Conservation (phyloP, 2,329 filamentous ascomycete species). For the Trichoderma sp. region DNA sequence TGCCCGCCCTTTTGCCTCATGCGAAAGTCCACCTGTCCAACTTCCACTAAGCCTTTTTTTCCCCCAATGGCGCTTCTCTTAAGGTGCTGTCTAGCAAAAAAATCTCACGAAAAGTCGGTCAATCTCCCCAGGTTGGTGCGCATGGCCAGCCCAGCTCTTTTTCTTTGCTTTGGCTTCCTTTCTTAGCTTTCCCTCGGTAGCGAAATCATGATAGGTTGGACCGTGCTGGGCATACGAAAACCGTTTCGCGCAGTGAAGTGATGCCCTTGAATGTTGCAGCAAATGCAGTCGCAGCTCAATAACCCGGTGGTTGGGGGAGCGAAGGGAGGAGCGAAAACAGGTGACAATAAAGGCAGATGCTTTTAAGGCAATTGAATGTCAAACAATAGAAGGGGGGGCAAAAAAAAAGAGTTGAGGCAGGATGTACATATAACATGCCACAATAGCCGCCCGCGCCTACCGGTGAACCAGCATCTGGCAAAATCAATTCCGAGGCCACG, state of each 20-base stretch:
- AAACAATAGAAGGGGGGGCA: background rate
- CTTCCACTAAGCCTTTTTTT: background rate
- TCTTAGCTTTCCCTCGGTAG: background rate
- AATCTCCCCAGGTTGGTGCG: slow-evolving; percentile 8
- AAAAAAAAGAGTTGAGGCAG: slow-evolving; percentile 1
- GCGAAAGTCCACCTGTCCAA: background rate
- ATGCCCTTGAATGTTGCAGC: background rate
- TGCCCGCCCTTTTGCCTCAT: slow-evolving; percentile 5
- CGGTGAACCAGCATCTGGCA: slow-evolving; percentile 10
- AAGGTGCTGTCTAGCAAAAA: background rate
- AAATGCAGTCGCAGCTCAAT: background rate
- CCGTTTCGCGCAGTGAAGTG: background rate
- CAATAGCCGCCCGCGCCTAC: slow-evolving; percentile 16
- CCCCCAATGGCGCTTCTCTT: background rate
- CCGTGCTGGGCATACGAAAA: background rate
- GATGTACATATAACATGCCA: slow-evolving; percentile 10
- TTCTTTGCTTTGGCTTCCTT: background rate
- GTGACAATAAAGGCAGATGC: background rate
- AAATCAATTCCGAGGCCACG: background rate
- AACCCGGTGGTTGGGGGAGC: no score
- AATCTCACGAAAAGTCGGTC: slow-evolving; percentile 18
- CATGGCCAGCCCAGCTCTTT: slow-evolving; percentile 2
- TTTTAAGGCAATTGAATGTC: background rate
- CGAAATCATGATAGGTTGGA: background rate
- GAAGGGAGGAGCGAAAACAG: background rate